Conservation (phyloP, 225 moss, liverwort and hornwort species). For the Physcomitrium patens region DNA sequence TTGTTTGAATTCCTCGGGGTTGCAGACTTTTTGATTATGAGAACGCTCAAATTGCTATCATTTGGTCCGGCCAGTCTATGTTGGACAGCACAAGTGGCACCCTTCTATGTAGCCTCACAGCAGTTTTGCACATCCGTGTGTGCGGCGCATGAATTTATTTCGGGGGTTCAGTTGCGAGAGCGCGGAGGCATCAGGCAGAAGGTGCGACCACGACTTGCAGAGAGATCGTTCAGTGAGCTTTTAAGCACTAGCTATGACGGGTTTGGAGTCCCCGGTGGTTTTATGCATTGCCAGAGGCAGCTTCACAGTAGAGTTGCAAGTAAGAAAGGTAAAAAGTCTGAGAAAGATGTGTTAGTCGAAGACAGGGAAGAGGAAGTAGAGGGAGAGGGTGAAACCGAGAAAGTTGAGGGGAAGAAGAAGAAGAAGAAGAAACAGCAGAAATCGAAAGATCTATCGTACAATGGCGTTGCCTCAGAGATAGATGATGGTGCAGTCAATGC, state of each 20-base stretch:
- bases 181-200: constrained; percentile 23
- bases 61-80: constrained; percentile 45
- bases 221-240: constrained; percentile 29
- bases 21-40: constrained; percentile 45
- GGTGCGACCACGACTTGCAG: constrained; percentile 19
- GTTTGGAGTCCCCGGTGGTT: constrained; percentile 36
- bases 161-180: constrained; percentile 36
- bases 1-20: background rate
- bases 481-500: constrained; percentile 26
- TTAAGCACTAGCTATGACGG: constrained; percentile 37
- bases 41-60: constrained; percentile 52
- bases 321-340: constrained; percentile 55
- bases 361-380: constrained; percentile 42
- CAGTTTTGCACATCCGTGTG: constrained; percentile 33
- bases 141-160: constrained; percentile 26
- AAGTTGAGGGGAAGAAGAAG: constrained; percentile 45
- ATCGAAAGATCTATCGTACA: constrained; percentile 22
- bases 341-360: constrained; percentile 48
- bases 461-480: constrained; percentile 31
- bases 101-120: constrained; percentile 36
- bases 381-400: constrained; percentile 25
- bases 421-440: constrained; percentile 40
- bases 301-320: constrained; percentile 37
- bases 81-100: constrained; percentile 49
- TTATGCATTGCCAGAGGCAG: constrained; percentile 35